Evolutionary conservation across 352 stramenopile genomes (phyloP), one percentile per base, ranked within the genome.

Genomic region (Blastocystis hominis): DNA sequence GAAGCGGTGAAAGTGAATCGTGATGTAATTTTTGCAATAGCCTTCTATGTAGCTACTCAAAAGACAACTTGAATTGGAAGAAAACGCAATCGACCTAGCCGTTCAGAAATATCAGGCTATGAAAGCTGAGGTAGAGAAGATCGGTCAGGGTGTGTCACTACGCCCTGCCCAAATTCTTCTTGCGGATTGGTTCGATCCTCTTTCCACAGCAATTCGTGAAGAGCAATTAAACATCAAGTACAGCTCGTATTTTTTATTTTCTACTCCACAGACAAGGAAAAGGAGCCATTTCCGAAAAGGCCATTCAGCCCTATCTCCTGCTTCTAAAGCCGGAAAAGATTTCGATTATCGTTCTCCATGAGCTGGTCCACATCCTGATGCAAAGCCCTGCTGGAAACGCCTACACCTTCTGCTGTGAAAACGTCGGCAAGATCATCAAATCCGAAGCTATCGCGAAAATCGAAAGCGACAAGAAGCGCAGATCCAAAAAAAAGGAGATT

Each of bases 251-350:
- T 30, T 30, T 30, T 30, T 30, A 76, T 24, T 24, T 17, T 17
- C 40, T 87, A 30, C 63, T 34, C 15, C 38, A 34, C 34, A 87
- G 66, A 76, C 66, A 78, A 56, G 70, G 70, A n/a, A 62, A 46
- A 55, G 55, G 42, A 3, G 62, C 66, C 36, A 38, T 87, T 56
- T 87, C 66, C 2, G 77, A 78, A 44, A 78, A 75, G 44, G 42
- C 50, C 3, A 87, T 87, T 47, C 66, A 87, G 15, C 91, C 91
- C 3, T 91, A 93, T 55, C 78, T 95, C 0, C 92, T 92, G 81
- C 86, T 92, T 0, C 80, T 95, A 7, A 90, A 90, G 75, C 88
- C 92, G 20, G 90, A 91, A 75, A 94, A 95, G 79, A 90, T 95
- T 63, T 91, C 93, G n/a, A 91, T 94, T 42, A 91, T 95, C 79